phyloP scores from a whole-genome alignment of 495 filamentous ascomycete genomes.

The Penicilliopsis zonata region DNA sequence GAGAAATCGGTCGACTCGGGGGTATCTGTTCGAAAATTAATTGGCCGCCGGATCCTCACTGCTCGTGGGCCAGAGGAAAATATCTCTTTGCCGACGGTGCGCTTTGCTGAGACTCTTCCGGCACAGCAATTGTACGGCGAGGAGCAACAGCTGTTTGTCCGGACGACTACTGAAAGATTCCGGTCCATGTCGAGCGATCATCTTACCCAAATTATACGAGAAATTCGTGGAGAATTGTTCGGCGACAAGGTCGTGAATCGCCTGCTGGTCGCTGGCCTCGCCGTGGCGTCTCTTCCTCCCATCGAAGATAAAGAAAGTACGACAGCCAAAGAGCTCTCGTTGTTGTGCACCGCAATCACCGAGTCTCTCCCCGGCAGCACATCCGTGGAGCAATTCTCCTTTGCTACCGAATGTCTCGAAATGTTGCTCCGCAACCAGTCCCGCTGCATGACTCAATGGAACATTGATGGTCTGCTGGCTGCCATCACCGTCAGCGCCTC shows the following conservation, averaged over 20 bases:
- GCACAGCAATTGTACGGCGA: constrained; percentile 28
- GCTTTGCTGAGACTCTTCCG: constrained; percentile 24
- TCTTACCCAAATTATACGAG: constrained; percentile 18
- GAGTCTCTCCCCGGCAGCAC: constrained; percentile 21
- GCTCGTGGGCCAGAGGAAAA: constrained; percentile 17
- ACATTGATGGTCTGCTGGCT: constrained; percentile 52
- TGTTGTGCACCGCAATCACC: constrained; percentile 19
- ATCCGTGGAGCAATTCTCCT: constrained; percentile 40
- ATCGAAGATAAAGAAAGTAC: constrained; percentile 29
- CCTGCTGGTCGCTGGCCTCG: constrained; percentile 26
- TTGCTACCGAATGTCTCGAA: constrained; percentile 41
- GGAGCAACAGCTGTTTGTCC: constrained; percentile 31
- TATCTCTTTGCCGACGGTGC: constrained; percentile 19
- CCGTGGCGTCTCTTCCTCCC: constrained; percentile 17
- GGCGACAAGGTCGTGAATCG: constrained; percentile 19
- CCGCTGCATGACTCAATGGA: constrained; percentile 51
- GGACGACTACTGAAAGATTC: constrained; percentile 25
- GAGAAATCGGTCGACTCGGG: constrained; percentile 26
- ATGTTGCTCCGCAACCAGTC: constrained; percentile 44
- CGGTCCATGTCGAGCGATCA: constrained; percentile 18
- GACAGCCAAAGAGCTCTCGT: constrained; percentile 22
- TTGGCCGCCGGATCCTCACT: constrained; percentile 27
- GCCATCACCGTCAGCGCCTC: constrained; percentile 43
- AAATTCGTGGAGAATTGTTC: constrained; percentile 19
- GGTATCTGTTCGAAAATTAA: constrained; percentile 20